Evolutionary conservation across 805 yeast genomes (phyloP).

Genomic region (Candida stauntonica): DNA sequence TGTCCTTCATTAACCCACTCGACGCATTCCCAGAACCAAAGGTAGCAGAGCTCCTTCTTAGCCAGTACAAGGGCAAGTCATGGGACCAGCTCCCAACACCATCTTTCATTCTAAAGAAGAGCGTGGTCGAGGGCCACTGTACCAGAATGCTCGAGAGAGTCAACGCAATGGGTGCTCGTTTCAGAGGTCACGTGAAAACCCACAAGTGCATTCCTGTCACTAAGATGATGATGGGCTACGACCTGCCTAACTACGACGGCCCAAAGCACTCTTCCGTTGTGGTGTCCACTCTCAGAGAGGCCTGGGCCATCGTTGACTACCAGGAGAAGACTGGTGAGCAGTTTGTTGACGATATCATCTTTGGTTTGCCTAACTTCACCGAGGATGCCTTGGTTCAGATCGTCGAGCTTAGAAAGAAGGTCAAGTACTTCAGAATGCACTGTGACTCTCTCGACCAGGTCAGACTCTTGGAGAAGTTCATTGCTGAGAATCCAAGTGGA

Average conservation of each 20-base stretch:
- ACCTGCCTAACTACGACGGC: constrained; percentile 28
- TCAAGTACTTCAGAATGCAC: constrained; percentile 49
- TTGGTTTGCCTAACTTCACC: constrained; percentile 54
- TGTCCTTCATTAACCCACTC: constrained; percentile 17
- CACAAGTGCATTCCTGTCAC: constrained; percentile 66
- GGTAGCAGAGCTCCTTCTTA: constrained; percentile 13
- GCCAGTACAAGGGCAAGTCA: constrained; percentile 37
- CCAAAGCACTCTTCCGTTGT: constrained; percentile 46
- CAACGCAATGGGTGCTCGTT: constrained; percentile 33
- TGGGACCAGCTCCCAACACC: constrained; percentile 56
- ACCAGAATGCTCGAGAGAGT: constrained; percentile 44
- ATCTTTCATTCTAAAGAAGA: constrained; percentile 44
- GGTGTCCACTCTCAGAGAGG: constrained; percentile 68
- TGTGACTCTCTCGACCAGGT: constrained; percentile 59
- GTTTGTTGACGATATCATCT: constrained; percentile 44
- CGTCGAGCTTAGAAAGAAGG: constrained; percentile 36
- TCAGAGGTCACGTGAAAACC: constrained; percentile 74
- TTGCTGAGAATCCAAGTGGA: constrained; percentile 20
- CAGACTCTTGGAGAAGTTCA: constrained; percentile 39
- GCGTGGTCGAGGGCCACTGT: constrained; percentile 37
- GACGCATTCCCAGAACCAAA: constrained; percentile 17
- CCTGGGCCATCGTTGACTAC: constrained; percentile 43
- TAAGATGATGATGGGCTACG: constrained; percentile 46
- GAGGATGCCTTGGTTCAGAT: constrained; percentile 46
- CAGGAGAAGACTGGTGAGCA: constrained; percentile 25